Base-by-base conservation (phyloP, 2,329 filamentous ascomycete genomes). In the Hypoxylon sp. region DNA sequence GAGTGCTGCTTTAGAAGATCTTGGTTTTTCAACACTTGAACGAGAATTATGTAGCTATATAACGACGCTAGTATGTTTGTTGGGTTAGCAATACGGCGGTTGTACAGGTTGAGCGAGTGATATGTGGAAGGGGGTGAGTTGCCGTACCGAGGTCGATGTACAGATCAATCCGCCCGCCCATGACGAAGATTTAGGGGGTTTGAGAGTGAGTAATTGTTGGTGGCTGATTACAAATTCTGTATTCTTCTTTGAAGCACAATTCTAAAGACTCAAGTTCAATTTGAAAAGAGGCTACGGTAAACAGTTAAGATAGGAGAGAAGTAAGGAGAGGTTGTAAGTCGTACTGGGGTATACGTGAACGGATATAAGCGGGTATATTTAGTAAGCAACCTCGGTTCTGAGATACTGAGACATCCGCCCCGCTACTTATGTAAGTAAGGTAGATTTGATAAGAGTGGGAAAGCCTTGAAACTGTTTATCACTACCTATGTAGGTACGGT, bases 111-210 rank as follows among this genome's bases (percentile, higher is more conserved):
- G 19, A 49, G 23, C 6, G 11, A 28, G 17, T 6, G 11, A 28
- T 53, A n/a, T 53, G 9, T 32, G 45, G 30, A 28, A 58, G 51
- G 7, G 49, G 43, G 25, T 38, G 67, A 19, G 45, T 30, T 51
- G 19, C 83, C 67, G 14, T 79, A 91, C 90, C 86, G 74, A 90
- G 85, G 78, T 93, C 90, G 60, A 92, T 69, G 74, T 91, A 92
- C 65, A 84, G 86, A 68, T 90, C 88, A 71, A 93, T 91, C 61
- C 85, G 85, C 59, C 85, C 84, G 19, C 82, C 82, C 89, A 91
- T 91, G 41, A 48, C 78, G 73, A 46, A 28, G 7, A 28, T 3
- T 45, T 30, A 10, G 21, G 48, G 48, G 34, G 21, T 43, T 46
- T 13, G 19, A 36, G n/a, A 3, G 28, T 45, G 5, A 17, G 19